Base-by-base conservation (phyloP, 208 protist species). In the Trypanosoma theileri region DNA sequence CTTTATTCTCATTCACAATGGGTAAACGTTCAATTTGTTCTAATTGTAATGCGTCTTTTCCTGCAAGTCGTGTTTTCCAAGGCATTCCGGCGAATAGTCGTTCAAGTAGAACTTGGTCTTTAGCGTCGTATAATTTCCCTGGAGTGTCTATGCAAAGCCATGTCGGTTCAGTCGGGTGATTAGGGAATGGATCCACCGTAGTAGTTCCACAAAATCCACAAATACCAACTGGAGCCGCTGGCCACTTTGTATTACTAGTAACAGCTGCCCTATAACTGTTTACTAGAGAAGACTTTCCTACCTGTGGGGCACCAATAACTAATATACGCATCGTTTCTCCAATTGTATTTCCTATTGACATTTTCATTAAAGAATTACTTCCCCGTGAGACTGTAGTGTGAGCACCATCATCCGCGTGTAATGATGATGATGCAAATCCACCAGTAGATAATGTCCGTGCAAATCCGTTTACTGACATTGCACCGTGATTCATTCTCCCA, bases 71-170 rank as follows among this genome's bases (percentile, higher is more conserved):
- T 14, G 80, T 91, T 61, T 85, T 83, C 85, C 85, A 94, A 19
- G 84, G 89, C 52, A 94, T 73, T 10, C 85, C 89, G 28, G 70
- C 35, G 22, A 85, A 77, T 9, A 95, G 59, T 57, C 79, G 74
- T 52, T 83, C 60, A 17, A 95, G 67, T 13, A 91, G 19, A 19
- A 57, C 31, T 31, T 74, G 58, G 26, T 84, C 51, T 28, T 64
- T 63, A 12, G 50, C 69, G 17, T 77, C 80, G 52, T 91, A 94
- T 28, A 89, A 75, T 40, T 71, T 76, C 17, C 89, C 89, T 1
- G 89, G 89, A 9, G 89, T 95, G 66, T 95, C 89, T 21, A 95
- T 89, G 67, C 72, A 91, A 14, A 95, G 66, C 82, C 84, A 91
- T 46, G 81, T 80, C 40, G 89, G 86, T 56, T 82, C 68, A 12